A percentile compares a stretch with the other conserved stretches of the same genome.
These are phyloP conservation scores for Cutaneotrichosporon daszewskae DNA, from an alignment of 1,284 basidiomycete genomes.

Conservation along the genomic window DNA sequence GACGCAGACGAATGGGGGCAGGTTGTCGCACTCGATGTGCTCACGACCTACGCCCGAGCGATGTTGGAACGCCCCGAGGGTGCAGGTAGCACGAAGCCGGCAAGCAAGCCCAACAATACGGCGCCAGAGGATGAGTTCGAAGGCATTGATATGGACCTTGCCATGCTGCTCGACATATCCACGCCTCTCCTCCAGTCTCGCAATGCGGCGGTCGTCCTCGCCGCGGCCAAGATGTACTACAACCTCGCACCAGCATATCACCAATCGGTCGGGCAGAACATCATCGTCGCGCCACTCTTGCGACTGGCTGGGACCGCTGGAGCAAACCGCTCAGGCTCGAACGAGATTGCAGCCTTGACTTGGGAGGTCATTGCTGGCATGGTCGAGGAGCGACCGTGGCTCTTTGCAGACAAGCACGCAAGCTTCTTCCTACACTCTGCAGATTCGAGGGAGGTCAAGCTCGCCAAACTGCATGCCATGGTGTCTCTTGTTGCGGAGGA, in stretches of 20 bases:
- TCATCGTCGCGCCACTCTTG: constrained; percentile 38
- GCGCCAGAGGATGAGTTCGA: constrained; percentile 49
- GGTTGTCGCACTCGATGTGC: constrained; percentile 67
- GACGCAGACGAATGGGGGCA: constrained; percentile 98
- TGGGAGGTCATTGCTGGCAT: constrained; percentile 65
- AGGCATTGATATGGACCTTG: constrained; percentile 63
- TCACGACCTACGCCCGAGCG: constrained; percentile 73
- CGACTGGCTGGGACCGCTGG: constrained; percentile 43
- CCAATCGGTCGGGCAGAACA: constrained; percentile 30
- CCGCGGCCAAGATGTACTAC: constrained; percentile 65
- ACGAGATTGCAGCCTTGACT: constrained; percentile 66
- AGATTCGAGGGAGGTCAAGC: constrained; percentile 62
- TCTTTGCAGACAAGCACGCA: constrained; percentile 58
- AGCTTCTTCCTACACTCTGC: constrained; percentile 64
- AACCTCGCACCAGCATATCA: constrained; percentile 58
- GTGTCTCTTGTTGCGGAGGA: constrained; percentile 59
- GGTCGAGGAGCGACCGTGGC: constrained; percentile 57
- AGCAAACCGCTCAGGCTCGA: constrained; percentile 54
- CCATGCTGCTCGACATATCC: constrained; percentile 65
- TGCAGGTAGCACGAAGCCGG: constrained; percentile 9
- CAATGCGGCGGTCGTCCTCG: constrained; percentile 79
- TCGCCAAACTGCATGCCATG: constrained; percentile 67
- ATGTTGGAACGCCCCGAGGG: constrained; percentile 70
- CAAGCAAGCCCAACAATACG: neutral
- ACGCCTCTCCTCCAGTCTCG: constrained; percentile 74